Evolutionary conservation across 805 yeast genomes (phyloP), one percentile per base, ranked within the genome.

Genomic region (Kurtzmaniella cleridarum): DNA sequence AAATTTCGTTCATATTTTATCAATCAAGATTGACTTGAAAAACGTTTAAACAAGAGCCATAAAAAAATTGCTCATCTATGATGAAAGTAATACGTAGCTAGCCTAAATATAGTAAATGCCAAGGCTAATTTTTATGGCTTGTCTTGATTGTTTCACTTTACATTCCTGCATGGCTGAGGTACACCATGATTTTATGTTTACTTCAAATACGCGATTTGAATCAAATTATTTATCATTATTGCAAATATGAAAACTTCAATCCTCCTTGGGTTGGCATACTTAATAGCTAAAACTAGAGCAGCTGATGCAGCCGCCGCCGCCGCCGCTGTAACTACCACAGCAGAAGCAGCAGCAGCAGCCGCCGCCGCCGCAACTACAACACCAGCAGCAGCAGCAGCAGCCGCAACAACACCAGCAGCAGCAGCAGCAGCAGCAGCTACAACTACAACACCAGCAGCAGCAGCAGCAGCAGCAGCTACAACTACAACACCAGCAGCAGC

Each of bases 391-490:
- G 41, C 35, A 11, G 27, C 42, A 5, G 34, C 36, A 7, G 39
- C 43, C 29, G 33, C 40, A 27, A 34, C 43, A 4, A 30, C 39
- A 10, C 13, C 41, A 30, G 33, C 43, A 16, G 41, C 36, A 28
- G 37, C 41, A 13, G 41, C 30, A 27, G 33, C 43, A 13, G 41
- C 36, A 24, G 37, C 41, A 13, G 41, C 30, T 32, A 42, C 52
- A 10, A 35, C 47, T 10, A 31, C 32, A 8, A 29, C 42, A 8
- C 36, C 28, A 12, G 33, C 44, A 12, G 42, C 48, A 18, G 43
- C 53, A 5, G 46, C 51, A 13, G 49, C 49, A 9, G 42, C 44
- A 15, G 51, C 47, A 12, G 50, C 45, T 8, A 31, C 33, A 31
- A 32, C 35, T 11, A 32, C 35, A 12, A 15, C 34, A 14, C 23